Conservation (phyloP, 2,329 filamentous ascomycete genomes). For the Arthrobotrys megalospora region DNA sequence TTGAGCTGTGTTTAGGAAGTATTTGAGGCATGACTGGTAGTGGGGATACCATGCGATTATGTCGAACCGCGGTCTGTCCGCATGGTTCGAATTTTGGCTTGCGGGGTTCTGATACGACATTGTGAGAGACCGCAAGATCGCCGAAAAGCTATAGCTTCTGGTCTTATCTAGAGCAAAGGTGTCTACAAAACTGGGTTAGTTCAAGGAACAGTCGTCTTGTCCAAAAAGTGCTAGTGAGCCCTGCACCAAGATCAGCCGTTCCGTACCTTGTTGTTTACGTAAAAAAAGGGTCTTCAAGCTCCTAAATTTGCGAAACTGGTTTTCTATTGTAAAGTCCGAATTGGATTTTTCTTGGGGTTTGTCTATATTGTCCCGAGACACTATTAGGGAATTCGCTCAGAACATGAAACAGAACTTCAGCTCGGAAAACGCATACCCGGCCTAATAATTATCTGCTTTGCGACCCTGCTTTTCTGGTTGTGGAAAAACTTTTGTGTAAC, state of each 20-base stretch:
- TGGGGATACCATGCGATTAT: constrained; percentile 94
- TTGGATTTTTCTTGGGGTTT: constrained; percentile 2
- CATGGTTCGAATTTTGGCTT: constrained; percentile 28
- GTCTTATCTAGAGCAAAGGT: neutral
- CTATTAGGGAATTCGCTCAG: neutral
- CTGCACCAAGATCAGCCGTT: neutral
- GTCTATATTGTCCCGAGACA: constrained; percentile 2
- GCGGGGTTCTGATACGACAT: constrained; percentile 52
- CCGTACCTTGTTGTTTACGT: constrained; percentile 18
- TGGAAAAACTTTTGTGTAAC: constrained; percentile 45
- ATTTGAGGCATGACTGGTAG: constrained; percentile 89
- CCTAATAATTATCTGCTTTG: constrained; percentile 7
- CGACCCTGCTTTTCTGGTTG: constrained; percentile 11
- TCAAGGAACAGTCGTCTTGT: neutral
- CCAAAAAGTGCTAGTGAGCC: neutral
- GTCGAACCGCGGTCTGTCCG: constrained; percentile 72
- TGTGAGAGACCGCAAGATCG: neutral
- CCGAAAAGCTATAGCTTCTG: neutral
- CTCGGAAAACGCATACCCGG: constrained; percentile 25
- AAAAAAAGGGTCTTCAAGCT: neutral
- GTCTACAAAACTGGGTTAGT: constrained; percentile 1
- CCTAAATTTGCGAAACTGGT: constrained; percentile 11
- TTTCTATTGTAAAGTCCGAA: constrained; percentile 6
- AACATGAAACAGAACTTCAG: constrained; percentile 16
- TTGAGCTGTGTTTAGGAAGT: constrained; percentile 93